These are phyloP conservation scores for Blepharisma stoltei DNA, from an alignment of 73 alveolate species.

Conservation along the genomic window DNA sequence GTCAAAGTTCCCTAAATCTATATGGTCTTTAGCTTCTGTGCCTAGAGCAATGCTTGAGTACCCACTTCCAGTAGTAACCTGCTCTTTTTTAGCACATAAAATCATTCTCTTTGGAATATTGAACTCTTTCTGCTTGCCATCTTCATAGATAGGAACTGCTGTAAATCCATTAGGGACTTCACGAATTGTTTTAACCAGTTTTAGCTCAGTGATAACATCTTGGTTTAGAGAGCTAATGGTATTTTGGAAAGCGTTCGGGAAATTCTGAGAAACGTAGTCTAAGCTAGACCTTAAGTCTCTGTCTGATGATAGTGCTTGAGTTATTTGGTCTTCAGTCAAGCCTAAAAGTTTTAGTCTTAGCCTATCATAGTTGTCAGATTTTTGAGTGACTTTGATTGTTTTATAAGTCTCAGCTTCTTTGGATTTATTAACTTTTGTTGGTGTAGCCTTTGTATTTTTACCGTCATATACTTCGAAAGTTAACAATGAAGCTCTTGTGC, in stretches of 20 bases:
- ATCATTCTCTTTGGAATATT: neutral
- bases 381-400: neutral
- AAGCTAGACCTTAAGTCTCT: too few species aligned
- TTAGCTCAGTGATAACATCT: neutral
- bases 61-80: neutral
- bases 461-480: constrained; percentile 1
- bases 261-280: too few species aligned
- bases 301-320: neutral
- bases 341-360: neutral
- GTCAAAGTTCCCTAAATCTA: too few species aligned
- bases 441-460: neutral
- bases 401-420: neutral
- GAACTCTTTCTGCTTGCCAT: neutral
- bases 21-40: constrained; percentile 19
- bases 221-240: neutral
- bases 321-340: constrained; percentile 5
- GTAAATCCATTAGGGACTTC: neutral
- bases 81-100: neutral
- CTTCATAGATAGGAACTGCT: neutral
- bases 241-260: neutral
- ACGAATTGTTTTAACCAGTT: neutral
- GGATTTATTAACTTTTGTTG: neutral
- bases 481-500: neutral
- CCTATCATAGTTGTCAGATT: neutral
- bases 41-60: neutral